Evolutionary conservation across 192 early-diverging fungal genomes (phyloP).

Genomic region (Podila minutissima): DNA sequence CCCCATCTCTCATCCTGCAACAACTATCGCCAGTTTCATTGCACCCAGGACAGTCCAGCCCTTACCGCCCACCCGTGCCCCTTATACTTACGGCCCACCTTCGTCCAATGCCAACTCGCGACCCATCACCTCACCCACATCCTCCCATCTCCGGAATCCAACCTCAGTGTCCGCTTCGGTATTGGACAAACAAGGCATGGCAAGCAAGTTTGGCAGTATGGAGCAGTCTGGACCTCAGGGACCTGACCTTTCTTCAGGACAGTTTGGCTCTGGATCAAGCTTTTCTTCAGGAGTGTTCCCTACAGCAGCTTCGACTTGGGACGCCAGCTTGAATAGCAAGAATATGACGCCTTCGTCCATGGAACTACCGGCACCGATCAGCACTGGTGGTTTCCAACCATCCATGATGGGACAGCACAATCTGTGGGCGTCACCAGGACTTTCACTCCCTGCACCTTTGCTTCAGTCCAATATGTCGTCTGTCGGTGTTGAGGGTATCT

Average conservation of each 20-base stretch:
- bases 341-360: slow-evolving; percentile 11
- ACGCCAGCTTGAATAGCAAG: slow-evolving; percentile 21
- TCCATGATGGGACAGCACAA: slow-evolving; percentile 28
- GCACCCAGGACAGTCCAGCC: slow-evolving; percentile 32
- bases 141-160: neutral
- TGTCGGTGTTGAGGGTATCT: slow-evolving; percentile 7
- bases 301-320: slow-evolving; percentile 25
- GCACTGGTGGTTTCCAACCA: slow-evolving; percentile 17
- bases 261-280: slow-evolving; percentile 15
- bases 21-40: slow-evolving; percentile 38
- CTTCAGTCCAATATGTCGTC: slow-evolving; percentile 11
- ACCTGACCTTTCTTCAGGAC: neutral
- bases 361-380: slow-evolving; percentile 24
- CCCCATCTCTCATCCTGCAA: slow-evolving; percentile 21
- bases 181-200: slow-evolving; percentile 5
- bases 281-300: slow-evolving; percentile 27
- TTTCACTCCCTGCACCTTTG: slow-evolving; percentile 26
- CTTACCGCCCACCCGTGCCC: slow-evolving; percentile 23
- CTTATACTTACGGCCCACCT: slow-evolving; percentile 39
- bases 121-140: slow-evolving; percentile 11
- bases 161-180: slow-evolving; percentile 11
- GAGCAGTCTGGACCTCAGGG: slow-evolving; percentile 17
- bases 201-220: slow-evolving; percentile 33
- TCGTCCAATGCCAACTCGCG: slow-evolving; percentile 1
- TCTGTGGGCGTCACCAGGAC: slow-evolving; percentile 28